phyloP scores from a whole-genome alignment of 2,329 filamentous ascomycete species.

The Triangularia setosa region DNA sequence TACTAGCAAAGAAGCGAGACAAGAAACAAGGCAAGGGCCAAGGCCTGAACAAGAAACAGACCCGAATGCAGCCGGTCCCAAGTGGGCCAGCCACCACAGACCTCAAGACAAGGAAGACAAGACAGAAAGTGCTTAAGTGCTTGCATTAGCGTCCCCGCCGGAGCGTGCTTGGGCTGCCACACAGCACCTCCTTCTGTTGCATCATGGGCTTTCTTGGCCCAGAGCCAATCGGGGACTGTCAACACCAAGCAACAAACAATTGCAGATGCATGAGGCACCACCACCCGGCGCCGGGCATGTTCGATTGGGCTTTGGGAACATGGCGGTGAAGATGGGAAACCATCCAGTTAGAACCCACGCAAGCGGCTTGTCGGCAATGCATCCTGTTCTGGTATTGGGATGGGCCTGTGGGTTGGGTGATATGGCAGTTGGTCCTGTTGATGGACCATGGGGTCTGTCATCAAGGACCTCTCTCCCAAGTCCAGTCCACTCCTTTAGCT shows the following conservation, averaged over 20 bases:
- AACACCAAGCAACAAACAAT: neutral
- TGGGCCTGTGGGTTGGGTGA: neutral
- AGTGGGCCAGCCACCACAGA: neutral
- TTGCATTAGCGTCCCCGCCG: conserved; percentile 20
- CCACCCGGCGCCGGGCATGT: neutral
- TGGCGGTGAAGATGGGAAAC: neutral
- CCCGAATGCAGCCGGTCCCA: neutral
- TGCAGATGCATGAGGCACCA: neutral
- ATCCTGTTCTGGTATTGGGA: neutral
- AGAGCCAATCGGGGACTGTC: neutral
- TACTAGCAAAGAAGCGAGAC: neutral
- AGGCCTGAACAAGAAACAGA: neutral
- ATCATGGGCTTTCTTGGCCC: neutral
- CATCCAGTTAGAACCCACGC: neutral
- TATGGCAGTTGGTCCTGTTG: neutral
- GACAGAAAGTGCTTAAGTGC: conserved; percentile 17
- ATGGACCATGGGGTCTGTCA: neutral
- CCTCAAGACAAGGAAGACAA: neutral
- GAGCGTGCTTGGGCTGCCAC: conserved; percentile 2
- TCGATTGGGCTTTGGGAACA: neutral
- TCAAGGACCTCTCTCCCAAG: neutral
- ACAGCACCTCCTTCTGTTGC: neutral
- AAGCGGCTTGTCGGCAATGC: neutral
- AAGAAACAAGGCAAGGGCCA: neutral
- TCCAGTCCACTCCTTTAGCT: neutral